Evolutionary conservation across 129 eudicot species (phyloP), one percentile per base, ranked within the genome.

Genomic region (Centella asiatica): DNA sequence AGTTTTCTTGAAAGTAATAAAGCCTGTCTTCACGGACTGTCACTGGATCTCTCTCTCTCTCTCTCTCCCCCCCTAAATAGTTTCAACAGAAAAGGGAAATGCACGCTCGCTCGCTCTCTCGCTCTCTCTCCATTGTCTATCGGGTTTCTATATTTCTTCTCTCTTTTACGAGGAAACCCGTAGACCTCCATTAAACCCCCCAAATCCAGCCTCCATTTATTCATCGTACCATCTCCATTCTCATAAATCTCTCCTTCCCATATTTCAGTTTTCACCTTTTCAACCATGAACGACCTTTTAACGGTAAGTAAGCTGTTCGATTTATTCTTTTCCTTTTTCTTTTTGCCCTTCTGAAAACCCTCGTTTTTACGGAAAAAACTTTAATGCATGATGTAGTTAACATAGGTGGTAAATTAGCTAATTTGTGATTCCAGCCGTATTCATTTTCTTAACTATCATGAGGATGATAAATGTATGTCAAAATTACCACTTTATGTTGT

Each of bases 231-330:
- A 68, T 70, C 74, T 65, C 63, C 45, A 54, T 69, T 62, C 36
- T 51, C 34, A 25, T 40, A 27, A n/a, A n/a, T 51, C 44, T 18
- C 2, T n/a, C 31, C 40, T 19, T n/a, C 51, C 27, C 56, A 19
- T 62, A 62, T 71, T 69, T 28, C 62, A n/a, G n/a, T 37, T 5
- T 24, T 15, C 75, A 42, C 32, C 14, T 15, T 18, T 29, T 23
- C 40, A 62, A 78, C 49, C 65, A 86, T 86, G 95, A 86, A 86
- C 66, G 86, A 86, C 66, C 95, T 86, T n/a, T 72, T 86, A 72
- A 42, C 87, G 66, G 90, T 86, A 74, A 74, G 80, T 69, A n/a
- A n/a, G n/a, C n/a, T n/a, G n/a, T n/a, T n/a, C n/a, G n/a, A n/a
- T n/a, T n/a, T n/a, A n/a, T n/a, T n/a, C n/a, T n/a, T n/a, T n/a